A percentile compares a stretch with the other conserved stretches of the same genome.
Evolutionary conservation across 306 rosid genomes (phyloP).

Genomic region (Quercus suber): DNA sequence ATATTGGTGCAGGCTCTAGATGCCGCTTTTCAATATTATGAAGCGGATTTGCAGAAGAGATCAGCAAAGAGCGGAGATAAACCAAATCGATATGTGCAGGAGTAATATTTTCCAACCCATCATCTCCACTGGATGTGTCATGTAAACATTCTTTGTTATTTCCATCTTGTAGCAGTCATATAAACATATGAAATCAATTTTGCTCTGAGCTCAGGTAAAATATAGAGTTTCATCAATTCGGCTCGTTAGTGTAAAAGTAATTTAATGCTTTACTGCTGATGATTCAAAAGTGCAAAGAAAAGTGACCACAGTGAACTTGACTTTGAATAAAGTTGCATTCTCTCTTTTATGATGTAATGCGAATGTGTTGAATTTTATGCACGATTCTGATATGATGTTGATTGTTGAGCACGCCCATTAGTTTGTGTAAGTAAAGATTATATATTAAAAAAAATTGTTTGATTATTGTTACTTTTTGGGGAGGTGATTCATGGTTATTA

Average conservation of each 20-base stretch:
- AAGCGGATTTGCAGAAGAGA: conserved; percentile 72
- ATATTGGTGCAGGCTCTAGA: conserved; percentile 68
- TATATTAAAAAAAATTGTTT: neutral
- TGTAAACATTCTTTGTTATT: conserved; percentile 4
- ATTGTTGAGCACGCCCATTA: too few species aligned
- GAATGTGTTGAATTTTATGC: too few species aligned
- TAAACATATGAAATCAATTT: conserved; percentile 43
- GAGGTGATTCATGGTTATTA: neutral
- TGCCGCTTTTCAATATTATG: conserved; percentile 87
- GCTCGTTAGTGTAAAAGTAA: conserved; percentile 2
- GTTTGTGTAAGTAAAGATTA: too few species aligned
- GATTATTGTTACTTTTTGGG: neutral
- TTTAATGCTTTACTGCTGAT: neutral
- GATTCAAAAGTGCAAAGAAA: neutral
- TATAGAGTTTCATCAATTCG: neutral
- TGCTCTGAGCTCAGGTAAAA: conserved; percentile 31
- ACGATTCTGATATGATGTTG: too few species aligned
- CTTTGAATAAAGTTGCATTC: neutral
- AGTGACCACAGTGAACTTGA: neutral
- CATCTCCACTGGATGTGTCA: conserved; percentile 18
- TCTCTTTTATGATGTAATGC: too few species aligned
- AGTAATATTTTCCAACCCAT: conserved; percentile 3
- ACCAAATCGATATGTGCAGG: conserved; percentile 66
- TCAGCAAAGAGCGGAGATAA: conserved; percentile 51
- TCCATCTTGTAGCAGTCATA: neutral